Percentiles rank a stretch among this genome's conserved stretches.
Conservation (phyloP, 805 yeast genomes). For the Candida qinlingensis region DNA sequence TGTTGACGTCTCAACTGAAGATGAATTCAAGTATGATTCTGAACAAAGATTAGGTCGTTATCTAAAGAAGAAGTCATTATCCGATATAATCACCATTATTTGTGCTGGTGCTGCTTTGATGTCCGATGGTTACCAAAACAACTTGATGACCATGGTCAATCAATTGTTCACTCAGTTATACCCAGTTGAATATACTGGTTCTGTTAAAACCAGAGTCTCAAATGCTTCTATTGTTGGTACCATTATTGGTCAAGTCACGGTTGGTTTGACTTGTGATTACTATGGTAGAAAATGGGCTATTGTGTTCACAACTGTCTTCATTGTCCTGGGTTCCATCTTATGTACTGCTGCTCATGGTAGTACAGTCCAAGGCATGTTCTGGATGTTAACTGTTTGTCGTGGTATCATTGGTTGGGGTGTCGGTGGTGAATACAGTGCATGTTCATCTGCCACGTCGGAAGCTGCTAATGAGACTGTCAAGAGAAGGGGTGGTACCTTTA, state of each 20-base stretch:
- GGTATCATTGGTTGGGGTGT: slow-evolving; percentile 77
- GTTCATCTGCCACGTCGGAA: slow-evolving; percentile 63
- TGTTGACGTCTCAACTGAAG: slow-evolving; percentile 58
- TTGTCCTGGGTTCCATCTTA: slow-evolving; percentile 58
- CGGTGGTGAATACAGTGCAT: slow-evolving; percentile 73
- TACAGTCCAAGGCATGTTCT: slow-evolving; percentile 55
- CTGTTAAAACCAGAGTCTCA: slow-evolving; percentile 59
- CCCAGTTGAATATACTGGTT: slow-evolving; percentile 32
- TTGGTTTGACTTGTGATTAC: slow-evolving; percentile 62
- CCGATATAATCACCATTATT: slow-evolving; percentile 42
- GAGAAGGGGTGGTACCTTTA: slow-evolving; percentile 61
- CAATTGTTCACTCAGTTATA: slow-evolving; percentile 44
- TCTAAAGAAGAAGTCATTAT: slow-evolving; percentile 24
- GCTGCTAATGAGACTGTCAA: slow-evolving; percentile 65
- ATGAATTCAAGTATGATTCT: slow-evolving; percentile 28
- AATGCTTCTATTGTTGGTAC: slow-evolving; percentile 67
- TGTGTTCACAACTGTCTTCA: slow-evolving; percentile 52
- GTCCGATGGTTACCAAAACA: slow-evolving; percentile 75
- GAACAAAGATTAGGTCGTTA: slow-evolving; percentile 20
- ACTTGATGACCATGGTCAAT: slow-evolving; percentile 67
- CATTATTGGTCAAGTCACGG: slow-evolving; percentile 60
- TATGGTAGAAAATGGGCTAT: slow-evolving; percentile 70
- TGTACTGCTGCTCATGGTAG: slow-evolving; percentile 69
- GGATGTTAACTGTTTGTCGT: slow-evolving; percentile 71
- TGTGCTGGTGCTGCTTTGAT: slow-evolving; percentile 69